Percentiles rank a stretch among this genome's conserved stretches.
phyloP scores from a whole-genome alignment of 208 protist genomes.

The Phytomonas serpens region DNA sequence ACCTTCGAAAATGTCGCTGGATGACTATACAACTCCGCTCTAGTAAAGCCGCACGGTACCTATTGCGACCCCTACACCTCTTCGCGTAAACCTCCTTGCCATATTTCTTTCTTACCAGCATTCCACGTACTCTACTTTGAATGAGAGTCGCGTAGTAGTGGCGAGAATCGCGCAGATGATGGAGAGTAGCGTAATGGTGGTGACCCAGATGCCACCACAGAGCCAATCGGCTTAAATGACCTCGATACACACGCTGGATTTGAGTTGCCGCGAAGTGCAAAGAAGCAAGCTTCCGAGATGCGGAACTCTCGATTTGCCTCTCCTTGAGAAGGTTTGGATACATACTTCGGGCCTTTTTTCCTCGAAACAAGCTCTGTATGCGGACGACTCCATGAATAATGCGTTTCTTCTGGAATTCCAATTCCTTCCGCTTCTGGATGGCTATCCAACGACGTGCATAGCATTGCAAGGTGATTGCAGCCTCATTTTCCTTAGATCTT shows the following conservation, averaged over 20 bases:
- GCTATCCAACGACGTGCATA: slow-evolving; percentile 65
- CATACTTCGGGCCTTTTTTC: slow-evolving; percentile 16
- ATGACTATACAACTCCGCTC: slow-evolving; percentile 41
- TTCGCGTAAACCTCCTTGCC: slow-evolving; percentile 34
- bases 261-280: slow-evolving; percentile 43
- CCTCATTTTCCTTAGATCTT: slow-evolving; percentile 13
- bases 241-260: slow-evolving; percentile 69
- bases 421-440: slow-evolving; percentile 23
- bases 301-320: slow-evolving; percentile 6
- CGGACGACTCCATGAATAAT: slow-evolving; percentile 21
- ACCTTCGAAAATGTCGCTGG: slow-evolving; percentile 48
- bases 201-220: slow-evolving; percentile 31
- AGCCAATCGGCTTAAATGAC: slow-evolving; percentile 34
- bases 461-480: slow-evolving; percentile 49
- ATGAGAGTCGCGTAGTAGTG: slow-evolving; percentile 73
- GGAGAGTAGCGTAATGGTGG: slow-evolving; percentile 33
- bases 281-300: slow-evolving; percentile 8
- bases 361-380: slow-evolving; percentile 46
- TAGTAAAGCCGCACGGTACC: slow-evolving; percentile 36
- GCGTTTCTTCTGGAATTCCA: slow-evolving; percentile 20
- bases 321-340: slow-evolving; percentile 15
- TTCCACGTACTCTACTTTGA: slow-evolving; percentile 62
- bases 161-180: slow-evolving; percentile 49
- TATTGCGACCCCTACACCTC: slow-evolving; percentile 62
- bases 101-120: slow-evolving; percentile 42